Base-by-base conservation (phyloP, 192 early-diverging fungal genomes). In the Backusella australiensis region DNA sequence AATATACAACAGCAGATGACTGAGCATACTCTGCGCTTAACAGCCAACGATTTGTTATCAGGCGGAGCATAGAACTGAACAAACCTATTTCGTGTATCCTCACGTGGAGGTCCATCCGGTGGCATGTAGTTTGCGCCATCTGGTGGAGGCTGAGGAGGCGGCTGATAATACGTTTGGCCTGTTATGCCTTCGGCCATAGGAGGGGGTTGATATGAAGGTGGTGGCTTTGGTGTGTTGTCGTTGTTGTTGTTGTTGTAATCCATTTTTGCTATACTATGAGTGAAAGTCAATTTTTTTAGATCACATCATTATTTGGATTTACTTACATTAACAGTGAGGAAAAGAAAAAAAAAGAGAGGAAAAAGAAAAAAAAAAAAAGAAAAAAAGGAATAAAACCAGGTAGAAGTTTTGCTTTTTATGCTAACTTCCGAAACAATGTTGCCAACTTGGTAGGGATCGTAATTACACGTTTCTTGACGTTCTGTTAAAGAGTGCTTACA, bases 81-180 rank as follows among this genome's bases (percentile, higher is more conserved):
- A 63, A 77, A 32, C 15, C 59, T 36, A 34, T 26, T 34, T 11
- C 36, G 46, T 19, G 32, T 19, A 11, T 34, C 29, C 49, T 49
- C 29, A 9, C n/a, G 71, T 38, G 17, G 71, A 21, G 46, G 26
- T 19, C 9, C 12, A n/a, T n/a, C n/a, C 6, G 53, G 72, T 14
- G 72, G 72, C 59, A 56, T 53, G 9, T 32, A 21, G 4, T 29
- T 39, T 4, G 3, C 36, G 7, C 17, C 34, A 17, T 38, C 53
- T 23, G 53, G 76, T 59, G 38, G 77, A 32, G 72, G 41, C 12
- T 69, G 59, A 19, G 77, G 70, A 11, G 76, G 76, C 0, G 77
- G 72, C 29, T 78, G 77, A 39, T 78, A 78, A 14, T 78, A 78
- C 5, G 71, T 68, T 15, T 73, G 65, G 23, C 72, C 72, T 53